Evolutionary conservation across 2,329 filamentous ascomycete species (phyloP), one percentile per base, ranked within the genome.

Genomic region (Bimuria novae-zelandiae): DNA sequence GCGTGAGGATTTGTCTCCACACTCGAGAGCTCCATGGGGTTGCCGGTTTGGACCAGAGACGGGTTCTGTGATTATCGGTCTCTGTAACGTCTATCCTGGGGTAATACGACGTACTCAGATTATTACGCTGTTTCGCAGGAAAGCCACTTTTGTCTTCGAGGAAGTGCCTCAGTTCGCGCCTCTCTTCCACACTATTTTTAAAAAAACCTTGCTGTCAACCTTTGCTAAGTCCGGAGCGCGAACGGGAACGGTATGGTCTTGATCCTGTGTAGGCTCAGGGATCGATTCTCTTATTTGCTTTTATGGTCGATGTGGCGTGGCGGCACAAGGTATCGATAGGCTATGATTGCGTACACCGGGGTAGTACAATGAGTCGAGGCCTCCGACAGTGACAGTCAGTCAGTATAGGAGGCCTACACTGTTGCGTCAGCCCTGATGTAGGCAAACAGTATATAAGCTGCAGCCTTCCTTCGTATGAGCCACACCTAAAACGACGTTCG

Each of bases 1-100:
- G 71, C 71, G 33, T 65, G 56, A 4, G 69, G 69, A 36, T 70
- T 71, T 4, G 57, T 62, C 51, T 70, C 68, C 1, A 55, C 39
- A 27, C 55, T 65, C 6, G 63, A 67, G 16, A 58, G 57, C 8
- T 68, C 65, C 66, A 71, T 70, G 14, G 10, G 51, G 47, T 25
- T n/a, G n/a, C 11, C 16, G 22, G 46, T 41, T 11, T 14, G 6
- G 21, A n/a, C 22, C 12, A 27, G 25, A 27, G 10, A 27, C 25
- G 10, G 25, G 10, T 6, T 27, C 25, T 5, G 10, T 6, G 5
- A 27, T 27, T 27, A 6, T 27, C 10, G 25, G 25, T 10, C 6
- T 27, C 25, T 27, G 10, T 27, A 27, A 6, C 10, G 25, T 10
- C 25, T 27, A 10, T 27, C 25, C 25, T 27, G 25, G 25, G 25